phyloP scores from a whole-genome alignment of 1,284 basidiomycete genomes.

The Cutaneotrichosporon sp. region DNA sequence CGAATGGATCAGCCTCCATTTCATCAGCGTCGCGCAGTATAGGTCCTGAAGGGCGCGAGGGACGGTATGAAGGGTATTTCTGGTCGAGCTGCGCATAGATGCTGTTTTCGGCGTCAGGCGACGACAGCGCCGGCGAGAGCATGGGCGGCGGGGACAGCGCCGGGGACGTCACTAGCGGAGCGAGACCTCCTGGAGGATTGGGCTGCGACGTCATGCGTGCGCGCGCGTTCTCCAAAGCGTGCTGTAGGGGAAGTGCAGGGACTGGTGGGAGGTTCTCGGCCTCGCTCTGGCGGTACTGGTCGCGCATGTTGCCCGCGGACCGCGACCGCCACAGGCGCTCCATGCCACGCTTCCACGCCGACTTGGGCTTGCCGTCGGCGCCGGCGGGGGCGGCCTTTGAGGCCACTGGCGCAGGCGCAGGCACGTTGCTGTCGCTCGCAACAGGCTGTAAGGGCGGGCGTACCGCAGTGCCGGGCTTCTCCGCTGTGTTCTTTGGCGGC shows the following conservation, averaged over 20 bases:
- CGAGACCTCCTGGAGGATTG: too few species aligned
- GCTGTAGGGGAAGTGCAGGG: constrained; percentile 17
- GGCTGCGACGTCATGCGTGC: not conserved
- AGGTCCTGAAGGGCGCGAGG: not conserved
- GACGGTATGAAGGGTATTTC: constrained; percentile 3
- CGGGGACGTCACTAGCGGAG: not conserved
- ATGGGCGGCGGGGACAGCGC: not conserved
- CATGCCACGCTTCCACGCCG: constrained; percentile 40
- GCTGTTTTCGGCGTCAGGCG: not conserved
- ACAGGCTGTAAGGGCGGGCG: not conserved
- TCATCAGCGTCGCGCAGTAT: not conserved
- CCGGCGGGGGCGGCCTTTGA: not conserved
- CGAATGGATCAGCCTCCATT: constrained; percentile 32
- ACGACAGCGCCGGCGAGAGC: not conserved
- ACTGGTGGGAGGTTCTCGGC: constrained; percentile 22
- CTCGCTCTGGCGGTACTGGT: constrained; percentile 13
- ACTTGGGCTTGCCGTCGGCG: constrained; percentile 12
- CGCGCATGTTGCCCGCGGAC: constrained; percentile 32
- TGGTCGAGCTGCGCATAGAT: constrained; percentile 4
- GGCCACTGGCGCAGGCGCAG: not conserved
- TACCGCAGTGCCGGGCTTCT: not conserved
- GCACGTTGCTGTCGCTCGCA: not conserved
- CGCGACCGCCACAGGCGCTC: constrained; percentile 41
- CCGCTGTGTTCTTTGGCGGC: not conserved
- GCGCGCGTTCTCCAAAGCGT: not conserved